These are phyloP conservation scores for Chalara sp. DNA, from an alignment of 2,329 filamentous ascomycete genomes.

Conservation along the genomic window DNA sequence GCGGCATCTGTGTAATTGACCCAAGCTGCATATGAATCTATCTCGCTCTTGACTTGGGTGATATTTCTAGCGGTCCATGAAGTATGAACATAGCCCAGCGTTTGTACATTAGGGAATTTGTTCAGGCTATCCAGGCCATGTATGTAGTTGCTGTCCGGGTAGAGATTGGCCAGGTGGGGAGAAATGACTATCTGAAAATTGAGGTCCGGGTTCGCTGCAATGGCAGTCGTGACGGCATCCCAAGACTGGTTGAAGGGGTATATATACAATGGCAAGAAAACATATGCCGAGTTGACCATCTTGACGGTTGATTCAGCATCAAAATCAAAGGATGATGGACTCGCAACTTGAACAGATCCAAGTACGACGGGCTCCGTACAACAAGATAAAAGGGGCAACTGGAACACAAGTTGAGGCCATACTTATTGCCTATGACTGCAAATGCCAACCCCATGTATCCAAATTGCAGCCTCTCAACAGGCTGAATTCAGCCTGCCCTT, in stretches of 20 bases:
- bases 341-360: no score
- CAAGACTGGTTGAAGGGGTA: slow-evolving; percentile 14
- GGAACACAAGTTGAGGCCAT: no score
- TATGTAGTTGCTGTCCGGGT: slow-evolving; percentile 28
- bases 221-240: slow-evolving; percentile 15
- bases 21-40: slow-evolving; percentile 31
- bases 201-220: slow-evolving; percentile 15
- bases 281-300: not conserved
- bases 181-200: slow-evolving; percentile 21
- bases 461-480: no score
- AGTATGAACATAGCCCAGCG: slow-evolving; percentile 33
- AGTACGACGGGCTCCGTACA: no score
- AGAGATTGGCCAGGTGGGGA: slow-evolving; percentile 14
- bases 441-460: no score
- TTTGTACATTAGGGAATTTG: slow-evolving; percentile 28
- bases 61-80: slow-evolving; percentile 22
- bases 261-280: slow-evolving; percentile 12
- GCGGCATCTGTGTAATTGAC: not conserved
- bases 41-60: slow-evolving; percentile 26
- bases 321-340: no score
- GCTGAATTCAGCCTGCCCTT: no score
- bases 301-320: no score
- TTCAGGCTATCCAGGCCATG: slow-evolving; percentile 27
- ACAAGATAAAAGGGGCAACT: no score
- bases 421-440: no score